Conservation (phyloP, 208 protist species). For the Leishmania aethiopica region DNA sequence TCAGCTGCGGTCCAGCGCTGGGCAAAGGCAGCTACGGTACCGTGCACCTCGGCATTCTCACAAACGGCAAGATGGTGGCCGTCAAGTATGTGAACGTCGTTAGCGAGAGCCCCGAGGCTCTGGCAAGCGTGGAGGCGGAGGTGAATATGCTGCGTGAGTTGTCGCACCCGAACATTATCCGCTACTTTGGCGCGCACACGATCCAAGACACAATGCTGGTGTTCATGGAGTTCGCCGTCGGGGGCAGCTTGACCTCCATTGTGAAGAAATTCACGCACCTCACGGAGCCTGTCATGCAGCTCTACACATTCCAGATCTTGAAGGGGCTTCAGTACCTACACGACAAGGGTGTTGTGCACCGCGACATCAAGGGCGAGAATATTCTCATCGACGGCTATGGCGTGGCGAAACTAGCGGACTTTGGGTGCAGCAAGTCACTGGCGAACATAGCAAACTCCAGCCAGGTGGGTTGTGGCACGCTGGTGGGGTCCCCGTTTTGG, state of each 20-base stretch:
- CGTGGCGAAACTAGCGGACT: constrained; percentile 90
- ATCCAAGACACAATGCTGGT: constrained; percentile 78
- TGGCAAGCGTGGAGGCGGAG: constrained; percentile 63
- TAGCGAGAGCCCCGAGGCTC: constrained; percentile 48
- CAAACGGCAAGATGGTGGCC: constrained; percentile 58
- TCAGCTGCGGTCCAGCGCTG: constrained; percentile 74
- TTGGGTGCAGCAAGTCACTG: constrained; percentile 82
- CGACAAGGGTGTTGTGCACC: constrained; percentile 86
- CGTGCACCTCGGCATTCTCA: constrained; percentile 65
- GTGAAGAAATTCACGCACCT: constrained; percentile 75
- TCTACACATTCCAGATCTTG: constrained; percentile 82
- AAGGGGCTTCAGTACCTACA: constrained; percentile 88
- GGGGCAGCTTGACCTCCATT: constrained; percentile 82
- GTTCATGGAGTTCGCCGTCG: constrained; percentile 92
- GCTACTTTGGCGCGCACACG: constrained; percentile 78
- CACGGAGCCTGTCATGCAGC: constrained; percentile 74
- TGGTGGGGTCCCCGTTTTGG: constrained; percentile 84
- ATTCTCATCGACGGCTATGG: constrained; percentile 87
- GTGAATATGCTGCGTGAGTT: constrained; percentile 78
- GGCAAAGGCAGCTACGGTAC: constrained; percentile 76
- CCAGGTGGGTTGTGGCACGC: constrained; percentile 66
- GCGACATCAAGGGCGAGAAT: constrained; percentile 93
- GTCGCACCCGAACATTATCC: constrained; percentile 86
- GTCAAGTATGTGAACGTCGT: constrained; percentile 71
- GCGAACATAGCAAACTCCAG: constrained; percentile 61